Conservation (phyloP, 2,329 filamentous ascomycete genomes). For the Fusarium torulosum region DNA sequence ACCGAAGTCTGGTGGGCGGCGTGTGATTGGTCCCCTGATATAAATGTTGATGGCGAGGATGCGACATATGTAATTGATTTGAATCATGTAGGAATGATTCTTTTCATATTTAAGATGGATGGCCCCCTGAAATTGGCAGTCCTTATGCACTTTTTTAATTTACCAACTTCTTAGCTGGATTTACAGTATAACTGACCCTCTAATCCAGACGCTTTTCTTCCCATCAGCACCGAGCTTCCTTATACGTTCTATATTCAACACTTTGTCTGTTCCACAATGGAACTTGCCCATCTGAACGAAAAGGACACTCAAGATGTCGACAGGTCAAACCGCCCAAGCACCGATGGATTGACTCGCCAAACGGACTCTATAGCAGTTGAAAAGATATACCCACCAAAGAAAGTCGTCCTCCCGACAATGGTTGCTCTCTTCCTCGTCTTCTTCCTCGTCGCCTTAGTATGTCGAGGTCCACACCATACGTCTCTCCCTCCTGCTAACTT, state of each 20-base stretch:
- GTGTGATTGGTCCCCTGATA: neutral
- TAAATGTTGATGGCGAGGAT: neutral
- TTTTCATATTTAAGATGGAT: neutral
- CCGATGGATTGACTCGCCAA: rapidly evolving
- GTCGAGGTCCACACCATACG: rapidly evolving
- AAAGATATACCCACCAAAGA: conserved; percentile 23
- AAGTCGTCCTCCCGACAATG: conserved; percentile 29
- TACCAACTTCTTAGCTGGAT: neutral
- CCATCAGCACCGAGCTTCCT: too few relatives aligned
- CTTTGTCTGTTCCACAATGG: neutral
- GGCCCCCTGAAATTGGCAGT: neutral
- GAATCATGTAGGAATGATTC: neutral
- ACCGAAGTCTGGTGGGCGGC: neutral
- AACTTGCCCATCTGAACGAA: neutral
- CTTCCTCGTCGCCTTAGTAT: conserved; percentile 26
- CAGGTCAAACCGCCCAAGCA: neutral
- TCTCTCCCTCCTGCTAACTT: neutral
- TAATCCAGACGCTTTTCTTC: neutral
- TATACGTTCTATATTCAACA: too few relatives aligned
- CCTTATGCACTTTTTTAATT: neutral
- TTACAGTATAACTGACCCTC: neutral
- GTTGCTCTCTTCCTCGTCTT: conserved; percentile 21
- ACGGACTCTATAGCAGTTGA: neutral
- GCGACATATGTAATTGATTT: conserved; percentile 11
- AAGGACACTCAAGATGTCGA: neutral